phyloP scores from a whole-genome alignment of 768 basidiomycete genomes.

The Serendipita vermifera region DNA sequence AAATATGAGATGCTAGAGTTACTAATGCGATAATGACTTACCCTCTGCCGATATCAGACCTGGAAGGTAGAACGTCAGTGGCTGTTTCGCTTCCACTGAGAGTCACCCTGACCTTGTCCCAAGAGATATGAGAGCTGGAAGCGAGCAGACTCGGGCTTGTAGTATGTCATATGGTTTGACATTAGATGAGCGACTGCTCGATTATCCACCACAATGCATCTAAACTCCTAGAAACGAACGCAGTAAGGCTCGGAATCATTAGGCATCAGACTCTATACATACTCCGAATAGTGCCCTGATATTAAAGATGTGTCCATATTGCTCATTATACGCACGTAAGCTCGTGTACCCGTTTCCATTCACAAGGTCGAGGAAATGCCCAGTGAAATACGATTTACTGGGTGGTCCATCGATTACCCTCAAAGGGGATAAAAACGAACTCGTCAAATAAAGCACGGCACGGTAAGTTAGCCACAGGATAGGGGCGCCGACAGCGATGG shows the following conservation, averaged over 20 bases:
- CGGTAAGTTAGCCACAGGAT: conserved; percentile 4
- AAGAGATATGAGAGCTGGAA: conserved; percentile 6
- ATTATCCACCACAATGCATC: conserved; percentile 1
- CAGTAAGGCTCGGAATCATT: too few species aligned
- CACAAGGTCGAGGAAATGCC: neutral
- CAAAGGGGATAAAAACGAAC: neutral
- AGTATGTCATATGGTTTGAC: conserved; percentile 5
- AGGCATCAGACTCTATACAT: neutral
- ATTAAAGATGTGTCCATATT: neutral
- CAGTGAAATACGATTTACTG: neutral
- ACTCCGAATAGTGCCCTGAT: neutral
- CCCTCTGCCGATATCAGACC: conserved; percentile 1
- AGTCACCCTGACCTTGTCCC: neutral
- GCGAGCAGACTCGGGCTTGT: conserved; percentile 5
- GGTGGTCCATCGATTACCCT: neutral
- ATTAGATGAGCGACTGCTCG: neutral
- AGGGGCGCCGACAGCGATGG: too few species aligned
- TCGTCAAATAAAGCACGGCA: neutral
- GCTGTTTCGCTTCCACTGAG: neutral
- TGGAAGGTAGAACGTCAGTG: neutral
- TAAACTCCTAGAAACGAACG: neutral
- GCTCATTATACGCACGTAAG: neutral
- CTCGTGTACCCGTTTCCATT: neutral
- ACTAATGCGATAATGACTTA: neutral
- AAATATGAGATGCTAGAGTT: neutral